These are phyloP conservation scores for Aspergillus sp. DNA, from an alignment of 2,329 filamentous ascomycete species.

Conservation along the genomic window DNA sequence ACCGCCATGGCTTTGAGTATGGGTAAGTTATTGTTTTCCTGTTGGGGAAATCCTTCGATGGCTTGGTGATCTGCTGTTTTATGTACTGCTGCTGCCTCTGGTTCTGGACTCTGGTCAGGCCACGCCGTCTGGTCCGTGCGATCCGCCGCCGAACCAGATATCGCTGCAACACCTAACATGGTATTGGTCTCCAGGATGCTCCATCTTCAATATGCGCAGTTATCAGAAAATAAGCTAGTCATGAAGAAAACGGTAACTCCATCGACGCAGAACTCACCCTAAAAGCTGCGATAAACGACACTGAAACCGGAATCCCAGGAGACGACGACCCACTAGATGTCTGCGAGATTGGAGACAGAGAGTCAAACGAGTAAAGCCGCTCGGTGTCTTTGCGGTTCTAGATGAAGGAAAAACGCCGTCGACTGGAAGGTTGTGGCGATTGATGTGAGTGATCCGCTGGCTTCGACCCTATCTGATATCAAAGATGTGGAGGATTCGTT, in stretches of 20 bases:
- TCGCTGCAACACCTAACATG: background rate
- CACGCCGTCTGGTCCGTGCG: background rate
- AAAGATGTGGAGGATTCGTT: background rate
- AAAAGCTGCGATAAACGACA: background rate
- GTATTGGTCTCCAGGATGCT: background rate
- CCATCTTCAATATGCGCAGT: background rate
- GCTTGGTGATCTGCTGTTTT: background rate
- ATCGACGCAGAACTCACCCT: background rate
- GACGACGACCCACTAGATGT: no score
- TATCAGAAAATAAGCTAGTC: background rate
- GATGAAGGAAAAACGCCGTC: no score
- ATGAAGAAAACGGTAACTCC: background rate
- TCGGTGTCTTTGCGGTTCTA: no score
- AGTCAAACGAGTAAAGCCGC: no score
- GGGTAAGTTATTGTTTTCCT: background rate
- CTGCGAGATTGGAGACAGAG: no score
- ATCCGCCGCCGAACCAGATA: background rate
- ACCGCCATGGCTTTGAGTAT: background rate
- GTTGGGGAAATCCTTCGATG: background rate
- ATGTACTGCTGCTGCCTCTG: background rate
- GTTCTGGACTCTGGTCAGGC: background rate
- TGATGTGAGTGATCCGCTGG: no score
- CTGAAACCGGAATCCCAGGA: no score
- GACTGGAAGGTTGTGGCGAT: no score
- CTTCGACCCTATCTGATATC: background rate